Evolutionary conservation across 257 asterid genomes (phyloP), one percentile per base, ranked within the genome.

Genomic region (Plantago ovata): DNA sequence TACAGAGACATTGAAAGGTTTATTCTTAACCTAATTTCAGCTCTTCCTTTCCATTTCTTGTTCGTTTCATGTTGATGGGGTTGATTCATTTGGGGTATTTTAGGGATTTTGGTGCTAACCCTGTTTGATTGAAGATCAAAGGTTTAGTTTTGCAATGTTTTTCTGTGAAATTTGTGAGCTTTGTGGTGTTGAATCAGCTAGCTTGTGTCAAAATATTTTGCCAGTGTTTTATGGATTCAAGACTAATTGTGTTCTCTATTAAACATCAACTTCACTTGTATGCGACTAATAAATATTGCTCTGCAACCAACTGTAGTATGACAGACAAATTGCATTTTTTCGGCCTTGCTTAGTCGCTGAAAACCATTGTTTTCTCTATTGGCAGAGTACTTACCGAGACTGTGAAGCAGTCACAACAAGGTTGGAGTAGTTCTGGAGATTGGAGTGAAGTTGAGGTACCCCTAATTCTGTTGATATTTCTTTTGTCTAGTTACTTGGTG

Each of bases 1-100:
- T 90, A 87, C 73, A 72, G 81, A 75, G 94, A 90, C 67, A 87
- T 87, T 67, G 96, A 90, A 68, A 83, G 96, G 98, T 87, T 12
- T 11, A 36, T 3, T 40, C 13, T 32, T 13, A 10, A 9, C 50
- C 56, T 55, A 4, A 0, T 13, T 11, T 2, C 45, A 14, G 9
- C 58, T 45, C 38, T 50, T 50, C 8, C 32, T 38, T 50, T 45
- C 20, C n/a, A n/a, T n/a, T n/a, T n/a, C 21, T 45, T 15, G 7
- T 9, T 40, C 13, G 22, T 22, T 10, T 60, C 23, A 2, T 11
- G 10, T 13, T 32, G 3, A 4, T 14, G 13, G 6, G 3, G 1
- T 11, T 42, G 4, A 6, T 39, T 9, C 9, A 15, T 20, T 42
- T 38, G 7, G 13, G 13, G 54, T 49, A 46, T 19, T 49, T 11